Percentiles rank a stretch among this genome's conserved stretches.
Conservation (phyloP, 2,329 filamentous ascomycete genomes). For the Apiospora saccharicola region DNA sequence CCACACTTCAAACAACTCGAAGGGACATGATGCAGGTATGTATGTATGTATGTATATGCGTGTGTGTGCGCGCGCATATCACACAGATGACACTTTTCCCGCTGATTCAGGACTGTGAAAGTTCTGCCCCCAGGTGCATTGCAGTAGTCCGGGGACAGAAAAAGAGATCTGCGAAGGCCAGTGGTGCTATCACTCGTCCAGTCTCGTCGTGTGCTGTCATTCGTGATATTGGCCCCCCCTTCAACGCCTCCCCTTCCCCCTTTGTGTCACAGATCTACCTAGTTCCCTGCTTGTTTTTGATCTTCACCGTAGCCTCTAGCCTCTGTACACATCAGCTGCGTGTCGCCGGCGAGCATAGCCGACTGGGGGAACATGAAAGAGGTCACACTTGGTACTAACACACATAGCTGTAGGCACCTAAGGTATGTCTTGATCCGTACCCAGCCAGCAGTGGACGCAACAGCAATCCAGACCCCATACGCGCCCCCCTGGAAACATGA, state of each 20-base stretch:
- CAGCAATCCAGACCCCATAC: neutral
- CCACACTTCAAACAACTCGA: neutral
- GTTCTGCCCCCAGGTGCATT: neutral
- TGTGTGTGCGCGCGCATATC: neutral
- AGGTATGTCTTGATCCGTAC: neutral
- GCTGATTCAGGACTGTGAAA: neutral
- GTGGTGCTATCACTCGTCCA: conserved; percentile 2
- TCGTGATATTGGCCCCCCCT: neutral
- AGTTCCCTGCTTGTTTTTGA: neutral
- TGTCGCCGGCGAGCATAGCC: neutral
- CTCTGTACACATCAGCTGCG: neutral
- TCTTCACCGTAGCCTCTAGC: neutral
- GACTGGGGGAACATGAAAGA: neutral
- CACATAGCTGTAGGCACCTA: neutral
- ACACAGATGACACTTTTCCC: neutral
- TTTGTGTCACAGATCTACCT: conserved; percentile 8
- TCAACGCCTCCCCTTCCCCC: neutral
- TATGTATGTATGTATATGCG: neutral
- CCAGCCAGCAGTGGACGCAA: no score
- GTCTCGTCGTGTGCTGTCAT: neutral
- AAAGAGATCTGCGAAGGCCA: conserved; percentile 14
- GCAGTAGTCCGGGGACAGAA: neutral
- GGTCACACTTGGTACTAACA: neutral
- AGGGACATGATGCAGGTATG: neutral
- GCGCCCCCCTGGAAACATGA: neutral